Evolutionary conservation across 129 eudicot species (phyloP).

Genomic region (Saposhnikovia divaricata): DNA sequence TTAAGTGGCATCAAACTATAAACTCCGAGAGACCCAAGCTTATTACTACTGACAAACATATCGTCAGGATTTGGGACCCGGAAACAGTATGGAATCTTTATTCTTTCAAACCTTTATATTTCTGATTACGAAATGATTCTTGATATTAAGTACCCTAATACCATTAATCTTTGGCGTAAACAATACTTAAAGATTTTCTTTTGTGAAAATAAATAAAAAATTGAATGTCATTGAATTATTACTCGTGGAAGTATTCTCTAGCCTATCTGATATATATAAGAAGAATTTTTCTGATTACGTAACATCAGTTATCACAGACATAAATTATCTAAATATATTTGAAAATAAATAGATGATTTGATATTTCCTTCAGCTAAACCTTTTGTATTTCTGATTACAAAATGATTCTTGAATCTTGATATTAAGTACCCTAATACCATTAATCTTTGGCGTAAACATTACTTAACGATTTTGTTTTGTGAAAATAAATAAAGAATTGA

Average conservation of each 20-base stretch:
- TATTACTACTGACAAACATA: constrained; percentile 69
- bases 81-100: constrained; percentile 57
- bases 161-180: background rate
- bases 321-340: background rate
- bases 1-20: constrained; percentile 86
- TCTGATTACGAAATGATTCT: background rate
- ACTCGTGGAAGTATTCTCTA: background rate
- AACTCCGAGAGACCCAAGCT: constrained; percentile 61
- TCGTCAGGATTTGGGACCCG: constrained; percentile 96
- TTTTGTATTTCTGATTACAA: background rate
- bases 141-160: background rate
- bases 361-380: background rate
- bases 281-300: background rate
- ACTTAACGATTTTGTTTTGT: background rate
- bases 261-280: background rate
- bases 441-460: background rate
- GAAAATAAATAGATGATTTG: background rate
- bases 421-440: background rate
- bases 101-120: background rate
- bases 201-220: background rate
- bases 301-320: background rate
- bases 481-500: background rate
- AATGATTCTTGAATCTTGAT: background rate
- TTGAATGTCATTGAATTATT: background rate
- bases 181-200: background rate